Evolutionary conservation across 768 basidiomycete genomes (phyloP), one percentile per base, ranked within the genome.

Genomic region (Pisolithus albus): DNA sequence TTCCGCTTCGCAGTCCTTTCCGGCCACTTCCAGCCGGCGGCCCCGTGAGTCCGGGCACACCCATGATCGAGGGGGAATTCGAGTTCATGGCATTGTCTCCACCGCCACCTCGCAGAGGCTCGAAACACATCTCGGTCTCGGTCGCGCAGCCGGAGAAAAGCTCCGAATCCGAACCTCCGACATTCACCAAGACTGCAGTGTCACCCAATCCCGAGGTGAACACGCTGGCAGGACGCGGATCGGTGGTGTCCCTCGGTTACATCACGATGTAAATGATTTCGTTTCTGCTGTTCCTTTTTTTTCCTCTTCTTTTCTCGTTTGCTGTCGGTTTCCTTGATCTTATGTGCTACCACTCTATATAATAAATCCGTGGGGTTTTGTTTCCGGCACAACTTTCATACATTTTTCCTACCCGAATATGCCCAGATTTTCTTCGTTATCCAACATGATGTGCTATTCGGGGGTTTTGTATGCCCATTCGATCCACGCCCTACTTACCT

Each of bases 31-130:
- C 70, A 8, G 64, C 51, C 16, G 28, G 46, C 16, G 28, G 46
- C 10, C 47, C 52, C 39, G 21, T 7, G 7, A 42, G 15, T 5
- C 43, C 50, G 46, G 13, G 37, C 58, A 19, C 58, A 59, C 34
- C 65, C 55, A 39, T 60, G 56, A 43, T 64, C 60, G 47, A 65
- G 60, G 46, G 45, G 6, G 64, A 56, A 47, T 70, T 55, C 49
- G 76, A 72, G 54, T 69, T 77, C 52, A 72, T 72, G 30, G 72
- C 83, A 9, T 67, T 86, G 28, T 79, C 82, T 6, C 84, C 83
- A 5, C 83, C 21, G 21, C 21, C 83, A 1, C 84, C 83, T 23
- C 78, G 84, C 37, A 75, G 79, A 28, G 73, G 76, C 37, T 84
- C 81, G 21, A 77, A 74, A 53, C 74, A 78, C 51, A 66, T 78